Evolutionary conservation across 2,329 filamentous ascomycete genomes (phyloP), one percentile per base, ranked within the genome.

Genomic region (Huntiella decipiens): DNA sequence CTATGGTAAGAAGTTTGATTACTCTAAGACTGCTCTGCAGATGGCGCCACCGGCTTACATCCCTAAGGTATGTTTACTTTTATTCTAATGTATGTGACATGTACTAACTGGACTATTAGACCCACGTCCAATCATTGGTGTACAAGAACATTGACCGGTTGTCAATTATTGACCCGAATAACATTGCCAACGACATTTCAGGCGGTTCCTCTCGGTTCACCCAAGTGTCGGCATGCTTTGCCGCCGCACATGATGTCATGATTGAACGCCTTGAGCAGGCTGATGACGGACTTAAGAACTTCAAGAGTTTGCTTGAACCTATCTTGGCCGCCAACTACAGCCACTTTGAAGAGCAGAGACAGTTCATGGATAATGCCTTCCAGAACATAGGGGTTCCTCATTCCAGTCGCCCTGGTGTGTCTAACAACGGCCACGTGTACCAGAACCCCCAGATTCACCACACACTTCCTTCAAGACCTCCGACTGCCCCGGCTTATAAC

Each of bases 111-210:
- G 10, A 43, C 38, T 28, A 32, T 45, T 31, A 74, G 70, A 60
- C 56, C 34, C 56, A 65, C 19, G 66, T 70, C 12, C 58, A 52
- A 28, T 57, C 56, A 1, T 58, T 77, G 44, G 60, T 66, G 3
- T 74, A 79, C 55, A 73, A 71, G 54, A 77, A 78, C 55, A 61
- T 60, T 11, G 68, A 79, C 43, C 76, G 85, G 1, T 67, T 98
- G 1, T 82, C 80, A 6, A 94, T 98, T 54, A 80, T 94, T 49
- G 91, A 98, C 56, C 91, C 91, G 0, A 94, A 96, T 59, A 82
- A 83, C 49, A 59, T 73, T 0, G 64, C 70, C 19, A 96, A 96
- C 58, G 91, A 98, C 56, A 91, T 98, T 19, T 79, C 91, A 0
- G 86, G 86, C 7, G 87, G 87, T 7, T 91, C 86, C 0, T 71